Evolutionary conservation across 2,329 filamentous ascomycete species (phyloP).

Genomic region (Pezicula rhizophila): DNA sequence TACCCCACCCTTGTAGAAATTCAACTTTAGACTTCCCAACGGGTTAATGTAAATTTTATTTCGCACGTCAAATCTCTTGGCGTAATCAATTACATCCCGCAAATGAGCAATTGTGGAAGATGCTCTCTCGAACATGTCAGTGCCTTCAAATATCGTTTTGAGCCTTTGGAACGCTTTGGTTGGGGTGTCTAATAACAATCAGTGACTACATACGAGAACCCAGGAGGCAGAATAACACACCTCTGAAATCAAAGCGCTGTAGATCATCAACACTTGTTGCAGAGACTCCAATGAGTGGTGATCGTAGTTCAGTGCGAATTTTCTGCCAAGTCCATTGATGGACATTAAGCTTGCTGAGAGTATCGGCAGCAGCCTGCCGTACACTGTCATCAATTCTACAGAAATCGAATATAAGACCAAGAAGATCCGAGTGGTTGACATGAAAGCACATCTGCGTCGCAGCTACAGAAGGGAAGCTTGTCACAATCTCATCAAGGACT

Average conservation of each 20-base stretch:
- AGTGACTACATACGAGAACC: conserved; percentile 1
- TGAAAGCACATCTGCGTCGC: conserved; percentile 78
- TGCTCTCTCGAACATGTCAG: conserved; percentile 66
- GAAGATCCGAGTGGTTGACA: conserved; percentile 78
- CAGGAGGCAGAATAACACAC: conserved; percentile 32
- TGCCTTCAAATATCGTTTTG: conserved; percentile 55
- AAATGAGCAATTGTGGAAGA: conserved; percentile 75
- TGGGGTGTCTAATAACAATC: conserved; percentile 39
- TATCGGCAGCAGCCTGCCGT: conserved; percentile 69
- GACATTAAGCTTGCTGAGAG: conserved; percentile 81
- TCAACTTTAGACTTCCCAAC: conserved; percentile 82
- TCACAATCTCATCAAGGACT: conserved; percentile 84
- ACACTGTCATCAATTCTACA: conserved; percentile 70
- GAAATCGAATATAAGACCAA: conserved; percentile 84
- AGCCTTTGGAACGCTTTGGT: conserved; percentile 52
- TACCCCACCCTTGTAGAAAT: conserved; percentile 79
- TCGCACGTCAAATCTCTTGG: conserved; percentile 67
- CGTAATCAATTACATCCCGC: conserved; percentile 69
- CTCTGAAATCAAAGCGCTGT: conserved; percentile 83
- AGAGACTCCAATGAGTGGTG: conserved; percentile 73
- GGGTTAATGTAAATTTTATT: conserved; percentile 81
- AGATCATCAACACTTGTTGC: conserved; percentile 89
- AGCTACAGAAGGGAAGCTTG: conserved; percentile 69
- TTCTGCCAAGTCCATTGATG: conserved; percentile 76
- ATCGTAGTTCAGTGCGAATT: conserved; percentile 74